Evolutionary conservation across 1,284 basidiomycete genomes (phyloP).

Genomic region (Fomitopsis schrenkii): DNA sequence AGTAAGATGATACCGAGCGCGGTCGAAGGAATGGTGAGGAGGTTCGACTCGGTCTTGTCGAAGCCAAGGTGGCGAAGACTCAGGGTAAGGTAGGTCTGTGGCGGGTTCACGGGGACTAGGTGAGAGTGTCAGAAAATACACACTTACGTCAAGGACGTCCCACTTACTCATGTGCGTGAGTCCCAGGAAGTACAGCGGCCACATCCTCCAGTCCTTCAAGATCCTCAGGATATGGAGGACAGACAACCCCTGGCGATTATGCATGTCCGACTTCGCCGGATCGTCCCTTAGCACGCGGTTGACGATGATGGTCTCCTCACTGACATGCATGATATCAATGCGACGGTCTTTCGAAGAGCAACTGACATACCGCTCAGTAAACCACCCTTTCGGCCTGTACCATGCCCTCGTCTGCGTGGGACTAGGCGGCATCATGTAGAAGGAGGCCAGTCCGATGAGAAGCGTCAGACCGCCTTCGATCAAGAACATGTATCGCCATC

Average conservation of each 20-base stretch:
- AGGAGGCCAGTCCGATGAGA: conserved; percentile 54
- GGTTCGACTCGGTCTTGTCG: conserved; percentile 54
- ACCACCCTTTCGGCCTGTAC: conserved; percentile 72
- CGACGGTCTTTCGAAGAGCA: not conserved
- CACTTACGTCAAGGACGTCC: not conserved
- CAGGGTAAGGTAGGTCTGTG: conserved; percentile 56
- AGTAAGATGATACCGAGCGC: conserved; percentile 34
- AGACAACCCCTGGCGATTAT: conserved; percentile 71
- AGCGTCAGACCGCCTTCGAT: conserved; percentile 55
- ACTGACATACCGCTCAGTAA: conserved; percentile 39
- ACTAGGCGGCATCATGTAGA: conserved; percentile 66
- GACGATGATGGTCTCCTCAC: conserved; percentile 39
- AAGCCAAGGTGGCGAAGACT: conserved; percentile 60
- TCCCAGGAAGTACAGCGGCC: conserved; percentile 65
- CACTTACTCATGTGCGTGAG: conserved; percentile 30
- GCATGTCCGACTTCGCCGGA: conserved; percentile 71
- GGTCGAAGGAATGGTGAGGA: conserved; percentile 54
- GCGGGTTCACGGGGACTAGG: conserved; percentile 44
- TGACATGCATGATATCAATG: not conserved
- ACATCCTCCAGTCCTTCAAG: conserved; percentile 62
- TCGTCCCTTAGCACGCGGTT: conserved; percentile 69
- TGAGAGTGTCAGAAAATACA: not conserved
- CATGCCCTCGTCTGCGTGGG: conserved; percentile 66
- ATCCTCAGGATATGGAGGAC: conserved; percentile 50
- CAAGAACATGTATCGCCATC: conserved; percentile 55